A percentile compares a stretch with the other conserved stretches of the same genome.
Conservation (phyloP, 345 rosid species). For the Schrenkiella parvula region DNA sequence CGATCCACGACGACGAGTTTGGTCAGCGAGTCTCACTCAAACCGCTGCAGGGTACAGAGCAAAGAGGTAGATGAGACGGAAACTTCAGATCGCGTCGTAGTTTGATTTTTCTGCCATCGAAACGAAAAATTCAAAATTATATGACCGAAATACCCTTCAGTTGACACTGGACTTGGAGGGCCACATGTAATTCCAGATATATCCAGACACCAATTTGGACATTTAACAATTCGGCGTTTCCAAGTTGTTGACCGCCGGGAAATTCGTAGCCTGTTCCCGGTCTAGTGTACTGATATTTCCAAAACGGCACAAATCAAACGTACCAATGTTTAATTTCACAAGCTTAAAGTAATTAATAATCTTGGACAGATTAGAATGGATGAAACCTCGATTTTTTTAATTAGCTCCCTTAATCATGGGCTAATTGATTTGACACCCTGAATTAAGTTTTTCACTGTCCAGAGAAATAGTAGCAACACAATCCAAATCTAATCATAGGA, state of each 20-base stretch:
- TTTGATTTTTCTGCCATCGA: constrained; percentile 32
- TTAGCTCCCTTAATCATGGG: not conserved
- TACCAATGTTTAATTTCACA: not conserved
- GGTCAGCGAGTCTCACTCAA: constrained; percentile 29
- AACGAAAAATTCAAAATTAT: not conserved
- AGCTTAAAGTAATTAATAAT: not conserved
- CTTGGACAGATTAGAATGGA: not conserved
- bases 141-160: constrained; percentile 29
- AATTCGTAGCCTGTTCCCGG: constrained; percentile 25
- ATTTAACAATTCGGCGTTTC: not conserved
- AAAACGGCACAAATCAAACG: not conserved
- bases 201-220: not conserved
- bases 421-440: not conserved
- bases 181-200: constrained; percentile 2
- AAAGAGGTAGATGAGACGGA: constrained; percentile 18
- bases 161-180: constrained; percentile 9
- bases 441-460: not conserved
- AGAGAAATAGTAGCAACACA: not conserved
- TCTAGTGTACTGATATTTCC: constrained; percentile 1
- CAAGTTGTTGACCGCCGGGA: constrained; percentile 28
- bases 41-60: constrained; percentile 15
- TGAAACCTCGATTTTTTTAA: not conserved
- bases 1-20: constrained; percentile 23
- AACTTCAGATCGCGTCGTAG: constrained; percentile 33
- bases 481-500: not conserved